Conservation (phyloP, 139 green algal species). For the Chlamydomonas sphaeroides region DNA sequence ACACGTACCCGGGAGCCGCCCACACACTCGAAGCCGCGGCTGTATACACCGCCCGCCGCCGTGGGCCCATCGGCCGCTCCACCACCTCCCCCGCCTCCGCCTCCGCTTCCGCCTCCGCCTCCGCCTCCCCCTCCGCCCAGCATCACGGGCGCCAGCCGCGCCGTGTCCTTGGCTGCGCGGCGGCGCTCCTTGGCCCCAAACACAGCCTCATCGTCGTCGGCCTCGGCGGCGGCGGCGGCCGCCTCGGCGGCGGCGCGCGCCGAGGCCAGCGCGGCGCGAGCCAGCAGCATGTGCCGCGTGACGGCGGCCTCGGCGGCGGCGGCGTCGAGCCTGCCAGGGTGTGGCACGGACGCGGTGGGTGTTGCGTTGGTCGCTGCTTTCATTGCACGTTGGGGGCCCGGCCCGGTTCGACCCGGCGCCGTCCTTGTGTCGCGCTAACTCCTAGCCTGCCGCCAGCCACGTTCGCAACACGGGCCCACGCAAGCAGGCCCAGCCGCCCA, state of each 20-base stretch:
- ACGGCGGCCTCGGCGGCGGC: not conserved
- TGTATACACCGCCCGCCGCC: not conserved
- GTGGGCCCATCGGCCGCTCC: too few species aligned
- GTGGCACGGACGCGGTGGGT: too few species aligned
- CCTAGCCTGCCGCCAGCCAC: too few species aligned
- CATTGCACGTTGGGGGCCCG: too few species aligned
- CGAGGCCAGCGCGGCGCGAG: not conserved
- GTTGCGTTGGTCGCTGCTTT: too few species aligned
- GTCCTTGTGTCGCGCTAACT: too few species aligned
- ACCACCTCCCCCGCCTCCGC: not conserved
- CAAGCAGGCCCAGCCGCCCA: too few species aligned
- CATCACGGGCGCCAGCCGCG: slow-evolving; percentile 59
- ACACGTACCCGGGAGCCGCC: slow-evolving; percentile 46
- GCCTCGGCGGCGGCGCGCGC: not conserved
- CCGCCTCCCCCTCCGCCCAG: slow-evolving; percentile 38
- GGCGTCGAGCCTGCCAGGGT: slow-evolving; percentile 7
- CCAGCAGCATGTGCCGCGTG: not conserved
- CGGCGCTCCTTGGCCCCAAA: slow-evolving; percentile 63
- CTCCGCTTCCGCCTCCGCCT: not conserved
- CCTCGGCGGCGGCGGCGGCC: not conserved
- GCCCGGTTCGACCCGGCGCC: too few species aligned
- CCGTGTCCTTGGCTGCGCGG: slow-evolving; percentile 54
- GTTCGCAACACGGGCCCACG: too few species aligned
- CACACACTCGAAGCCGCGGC: slow-evolving; percentile 54
- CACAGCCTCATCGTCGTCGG: slow-evolving; percentile 67